Evolutionary conservation across 805 yeast genomes (phyloP), one percentile per base, ranked within the genome.

Genomic region (Wickerhamomyces canadensis): DNA sequence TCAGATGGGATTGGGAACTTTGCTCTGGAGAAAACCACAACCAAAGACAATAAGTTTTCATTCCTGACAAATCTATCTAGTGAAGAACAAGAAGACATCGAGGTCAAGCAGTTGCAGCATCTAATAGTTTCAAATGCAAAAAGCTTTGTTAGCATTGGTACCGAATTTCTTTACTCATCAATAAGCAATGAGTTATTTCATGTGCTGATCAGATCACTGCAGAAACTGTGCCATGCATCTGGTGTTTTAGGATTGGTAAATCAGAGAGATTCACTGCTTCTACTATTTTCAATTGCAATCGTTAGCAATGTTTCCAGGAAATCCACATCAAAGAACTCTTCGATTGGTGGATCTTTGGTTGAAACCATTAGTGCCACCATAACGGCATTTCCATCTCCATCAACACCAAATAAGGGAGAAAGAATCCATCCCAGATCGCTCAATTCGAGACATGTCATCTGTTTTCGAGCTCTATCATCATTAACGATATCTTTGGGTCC

Each of bases 401-500:
- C 43, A 43, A 11, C 47, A 40, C 3, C 36, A 13, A 16, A 37
- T 11, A 21, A 35, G 24, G 24, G 38, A 39, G 40, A 41, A 21
- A 28, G 31, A 4, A 37, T 57, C 11, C 68, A 69, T 32, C 52
- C 72, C 1, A 60, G 83, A 41, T 54, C 55, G 23, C 64, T 84
- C 31, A 76, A 79, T 41, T 68, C 84, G 1, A 70, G 95, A 37
- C 87, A 85, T 43, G 70, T 85, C 1, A 69, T 80, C 9, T 78
- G 95, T 47, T 74, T 87, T 27, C 67, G 96, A 34, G 96, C 95
- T 0, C 58, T 91, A 27, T 64, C 80, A 4, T 84, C 86, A 42
- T 64, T 91, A 34, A 88, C 91, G 0, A 71, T 80, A 3, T 84
- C 96, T 0, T 60, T 91, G n/a, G 97, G 96, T 0, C 74, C 89